Conservation (phyloP, 2,329 filamentous ascomycete species). For the Pseudocercospora cruenta region DNA sequence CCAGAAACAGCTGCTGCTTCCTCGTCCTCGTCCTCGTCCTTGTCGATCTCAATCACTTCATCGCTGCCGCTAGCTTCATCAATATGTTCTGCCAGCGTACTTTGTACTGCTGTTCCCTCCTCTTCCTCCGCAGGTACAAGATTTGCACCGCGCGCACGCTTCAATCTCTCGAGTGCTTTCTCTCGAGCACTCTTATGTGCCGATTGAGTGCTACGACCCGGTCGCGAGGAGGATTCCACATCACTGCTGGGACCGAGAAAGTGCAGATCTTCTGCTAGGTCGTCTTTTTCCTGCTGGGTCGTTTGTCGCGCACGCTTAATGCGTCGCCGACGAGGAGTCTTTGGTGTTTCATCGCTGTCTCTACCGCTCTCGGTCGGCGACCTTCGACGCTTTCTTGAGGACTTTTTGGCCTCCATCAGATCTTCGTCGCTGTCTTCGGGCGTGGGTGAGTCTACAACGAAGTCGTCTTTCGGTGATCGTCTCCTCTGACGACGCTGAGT, state of each 20-base stretch:
- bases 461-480: constrained; percentile 26
- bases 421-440: constrained; percentile 38
- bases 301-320: constrained; percentile 30
- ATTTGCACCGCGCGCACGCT: constrained; percentile 40
- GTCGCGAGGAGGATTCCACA: constrained; percentile 30
- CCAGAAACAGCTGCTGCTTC: constrained; percentile 29
- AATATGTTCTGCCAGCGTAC: constrained; percentile 33
- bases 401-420: constrained; percentile 26
- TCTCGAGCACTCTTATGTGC: constrained; percentile 43
- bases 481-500: constrained; percentile 30
- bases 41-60: constrained; percentile 57
- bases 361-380: constrained; percentile 24
- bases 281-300: constrained; percentile 43
- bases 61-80: constrained; percentile 34
- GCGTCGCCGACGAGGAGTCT: constrained; percentile 32
- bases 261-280: constrained; percentile 51
- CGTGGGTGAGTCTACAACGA: constrained; percentile 30
- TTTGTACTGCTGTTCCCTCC: constrained; percentile 30
- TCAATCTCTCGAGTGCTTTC: constrained; percentile 49
- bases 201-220: constrained; percentile 34
- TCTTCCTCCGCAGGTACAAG: constrained; percentile 27
- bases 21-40: constrained; percentile 55
- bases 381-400: constrained; percentile 25
- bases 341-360: constrained; percentile 30
- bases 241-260: constrained; percentile 44